Base-by-base conservation (phyloP, 2,329 filamentous ascomycete species). In the Alternaria infectoria region DNA sequence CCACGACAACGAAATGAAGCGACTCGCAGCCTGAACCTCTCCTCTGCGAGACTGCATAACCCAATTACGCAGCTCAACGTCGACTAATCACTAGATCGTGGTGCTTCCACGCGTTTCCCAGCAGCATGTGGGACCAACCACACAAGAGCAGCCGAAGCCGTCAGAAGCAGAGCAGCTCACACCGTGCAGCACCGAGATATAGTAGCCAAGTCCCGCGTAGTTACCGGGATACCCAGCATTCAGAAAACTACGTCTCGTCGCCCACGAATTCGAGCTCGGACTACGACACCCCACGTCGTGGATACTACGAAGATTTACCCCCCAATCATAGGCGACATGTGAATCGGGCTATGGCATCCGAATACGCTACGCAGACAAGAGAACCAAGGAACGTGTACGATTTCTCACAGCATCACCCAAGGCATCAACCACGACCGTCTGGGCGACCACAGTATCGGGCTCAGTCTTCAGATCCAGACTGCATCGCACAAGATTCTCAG, bases 181-280 rank as follows among this genome's bases (percentile, higher is more conserved):
- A 44, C 30, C 8, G 36, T 17, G 43, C 45, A 40, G 25, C 32
- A 44, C 46, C 26, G 28, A 55, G n/a, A 30, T 40, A 52, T n/a
- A 28, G 36, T 47, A 12, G 43, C 36, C 49, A 54, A 52, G 43
- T 32, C 11, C 28, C 47, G n/a, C 47, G 13, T 19, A 32, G 56
- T 49, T 36, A 59, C 25, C 43, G 55, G 19, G 49, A 57, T 26
- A 32, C 54, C 40, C 54, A 44, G 46, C 54, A 19, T 30, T 54
- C 66, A 32, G 54, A 49, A 15, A 59, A 64, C 26, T 57, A 64
- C 50, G 62, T 55, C 23, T 47, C 59, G 13, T 47, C 57, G 23
- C 64, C 57, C n/a, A 46, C 43, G 2, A 17, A 43, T 17, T 54
- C 58, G 13, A 28, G 45, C 51, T 57, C 54, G 11, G 62, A 61